phyloP scores from a whole-genome alignment of 2,329 filamentous ascomycete species.

The Cercospora nicotianae region DNA sequence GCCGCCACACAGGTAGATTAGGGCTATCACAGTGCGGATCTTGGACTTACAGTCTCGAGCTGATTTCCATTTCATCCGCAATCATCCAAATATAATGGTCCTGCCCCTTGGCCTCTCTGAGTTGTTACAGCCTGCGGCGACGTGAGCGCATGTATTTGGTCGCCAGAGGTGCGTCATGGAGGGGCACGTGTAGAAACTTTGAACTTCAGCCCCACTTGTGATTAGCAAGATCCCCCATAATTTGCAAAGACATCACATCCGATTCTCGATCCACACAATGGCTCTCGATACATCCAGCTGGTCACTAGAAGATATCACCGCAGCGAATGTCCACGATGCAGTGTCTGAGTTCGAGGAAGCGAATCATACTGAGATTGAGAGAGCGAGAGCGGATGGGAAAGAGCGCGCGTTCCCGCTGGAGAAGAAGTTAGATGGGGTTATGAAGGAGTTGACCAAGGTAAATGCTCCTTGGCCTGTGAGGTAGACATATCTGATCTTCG shows the following conservation, averaged over 20 bases:
- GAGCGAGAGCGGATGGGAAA: neutral
- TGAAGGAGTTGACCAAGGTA: neutral
- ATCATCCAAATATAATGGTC: neutral
- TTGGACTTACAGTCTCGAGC: neutral
- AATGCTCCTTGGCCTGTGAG: neutral
- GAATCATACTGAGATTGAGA: neutral
- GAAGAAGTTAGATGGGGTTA: neutral
- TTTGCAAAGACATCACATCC: neutral
- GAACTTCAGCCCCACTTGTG: neutral
- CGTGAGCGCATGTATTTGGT: neutral
- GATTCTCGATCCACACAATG: neutral
- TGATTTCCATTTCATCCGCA: neutral
- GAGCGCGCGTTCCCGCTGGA: neutral
- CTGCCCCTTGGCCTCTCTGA: neutral
- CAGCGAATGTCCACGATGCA: neutral
- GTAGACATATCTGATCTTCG: neutral
- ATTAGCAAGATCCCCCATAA: neutral
- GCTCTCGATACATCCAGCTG: neutral
- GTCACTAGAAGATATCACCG: neutral
- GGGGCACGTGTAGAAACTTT: neutral
- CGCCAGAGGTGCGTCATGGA: neutral
- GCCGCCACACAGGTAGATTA: neutral
- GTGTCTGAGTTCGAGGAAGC: neutral
- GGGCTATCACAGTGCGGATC: neutral
- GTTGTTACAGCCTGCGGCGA: neutral